Percentiles rank a stretch among this genome's conserved stretches.
These are phyloP conservation scores for Coniophora puteana DNA, from an alignment of 1,284 basidiomycete genomes.

Conservation along the genomic window DNA sequence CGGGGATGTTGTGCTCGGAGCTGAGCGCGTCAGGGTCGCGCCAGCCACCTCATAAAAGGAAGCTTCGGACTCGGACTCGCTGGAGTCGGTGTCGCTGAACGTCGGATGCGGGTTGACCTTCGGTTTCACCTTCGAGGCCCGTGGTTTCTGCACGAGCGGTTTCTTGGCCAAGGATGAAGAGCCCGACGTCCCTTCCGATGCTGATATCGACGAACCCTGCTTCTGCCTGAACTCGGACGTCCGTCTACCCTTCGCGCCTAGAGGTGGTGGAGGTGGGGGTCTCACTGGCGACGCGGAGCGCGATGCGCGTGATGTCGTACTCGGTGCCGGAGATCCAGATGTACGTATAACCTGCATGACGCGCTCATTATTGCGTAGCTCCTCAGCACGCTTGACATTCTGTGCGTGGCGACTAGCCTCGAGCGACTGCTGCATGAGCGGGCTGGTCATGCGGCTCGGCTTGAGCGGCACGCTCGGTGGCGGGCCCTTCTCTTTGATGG, in stretches of 20 bases:
- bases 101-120: no score
- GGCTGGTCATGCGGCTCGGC: conserved; percentile 43
- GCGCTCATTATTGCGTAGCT: conserved; percentile 62
- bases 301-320: conserved; percentile 32
- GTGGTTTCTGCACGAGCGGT: no score
- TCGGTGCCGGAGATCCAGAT: no score
- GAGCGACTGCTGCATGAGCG: conserved; percentile 65
- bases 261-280: conserved; percentile 28
- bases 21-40: conserved; percentile 25
- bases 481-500: conserved; percentile 5
- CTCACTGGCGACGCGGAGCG: no score
- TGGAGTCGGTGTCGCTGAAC: conserved; percentile 20
- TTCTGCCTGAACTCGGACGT: conserved; percentile 16
- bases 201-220: no score
- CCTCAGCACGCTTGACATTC: conserved; percentile 62
- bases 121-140: no score
- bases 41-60: conserved; percentile 40
- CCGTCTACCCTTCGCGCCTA: no score
- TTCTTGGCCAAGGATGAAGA: no score
- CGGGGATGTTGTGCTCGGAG: no score
- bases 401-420: conserved; percentile 68
- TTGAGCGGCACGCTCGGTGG: conserved; percentile 19
- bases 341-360: conserved; percentile 68
- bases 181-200: no score
- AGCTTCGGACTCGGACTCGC: conserved; percentile 29